Base-by-base conservation (phyloP, 257 asterid genomes). In the Verbena officinalis region DNA sequence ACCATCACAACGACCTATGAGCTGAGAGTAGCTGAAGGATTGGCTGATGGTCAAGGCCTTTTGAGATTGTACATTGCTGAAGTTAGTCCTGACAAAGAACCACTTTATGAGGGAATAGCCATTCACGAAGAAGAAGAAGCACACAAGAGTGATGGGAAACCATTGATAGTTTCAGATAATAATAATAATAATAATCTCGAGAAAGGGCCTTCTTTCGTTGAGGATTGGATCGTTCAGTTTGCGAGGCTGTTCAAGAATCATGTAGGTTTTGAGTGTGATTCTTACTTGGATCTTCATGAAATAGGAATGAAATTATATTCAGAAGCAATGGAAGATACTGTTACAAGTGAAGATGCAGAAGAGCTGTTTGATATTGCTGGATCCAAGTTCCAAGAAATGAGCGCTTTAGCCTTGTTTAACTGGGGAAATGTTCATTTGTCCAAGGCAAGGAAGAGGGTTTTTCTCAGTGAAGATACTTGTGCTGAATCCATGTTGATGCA, bases 391-490 rank as follows among this genome's bases (percentile, higher is more conserved):
- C 96, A 91, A 67, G 98, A 91, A 73, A 80, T 91, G 90, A 78
- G 87, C 15, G 96, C 96, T 71, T 81, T 91, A 78, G 91, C 98
- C 39, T 68, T 86, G 89, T 89, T 91, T 71, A 91, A 91, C 66
- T 86, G 95, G 96, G 98, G 96, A 60, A 89, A 91, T 53, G 88
- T 91, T 50, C 86, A 91, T 79, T 76, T 89, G 84, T 86, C 96
- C 44, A 83, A 81, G 84, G 95, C 95, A 42, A 79, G 98, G 75
- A 91, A 82, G 74, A 79, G 83, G 74, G 82, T 85, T 43, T 66
- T 63, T 71, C 57, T 78, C 45, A 69, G 78, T 33, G 96, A 84
- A 73, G 96, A 85, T 23, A 69, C 55, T 65, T 77, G 86, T 46
- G 22, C 76, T 31, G 98, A 91, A 67, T 68, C 83, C 10, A 56